Base-by-base conservation (phyloP, 495 filamentous ascomycete genomes). In the Xylaria longipes region DNA sequence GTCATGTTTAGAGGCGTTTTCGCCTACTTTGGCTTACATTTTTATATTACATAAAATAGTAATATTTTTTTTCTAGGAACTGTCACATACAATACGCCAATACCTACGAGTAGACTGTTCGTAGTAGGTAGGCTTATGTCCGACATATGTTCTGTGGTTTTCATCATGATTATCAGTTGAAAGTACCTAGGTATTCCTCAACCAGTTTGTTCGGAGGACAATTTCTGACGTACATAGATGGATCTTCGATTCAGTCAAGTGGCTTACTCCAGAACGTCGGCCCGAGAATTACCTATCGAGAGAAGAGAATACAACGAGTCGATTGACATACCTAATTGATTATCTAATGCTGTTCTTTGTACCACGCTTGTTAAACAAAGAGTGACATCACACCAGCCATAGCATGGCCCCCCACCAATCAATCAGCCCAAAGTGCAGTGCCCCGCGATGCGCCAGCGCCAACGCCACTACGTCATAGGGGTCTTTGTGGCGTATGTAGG, bases 391-490 rank as follows among this genome's bases (percentile, higher is more conserved):
- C 43, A 48, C 17, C 15, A 33, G 29, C n/a, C 15, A 29, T 35
- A 17, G 12, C n/a, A 48, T n/a, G 14, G 1, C 22, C 46, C 12
- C 22, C 50, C 50, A 8, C 65, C 39, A 57, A 45, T 45, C 48
- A 41, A 33, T 58, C 15, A 20, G 57, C 57, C 31, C 9, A 56
- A 17, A 20, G 27, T 15, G 25, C n/a, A 3, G 14, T 14, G 29
- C 57, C 57, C 57, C 33, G 33, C 57, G n/a, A 37, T 37, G 57
- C 31, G 7, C 57, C 15, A 31, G 52, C 52, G 29, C n/a, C 41
- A n/a, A 6, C 20, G 15, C 52, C 37, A 46, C 66, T 58, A 58
- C 68, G 68, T 70, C 68, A 70, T 70, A 62, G 58, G 68, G 68
- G 68, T 70, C 57, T 39, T 56, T 70, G 68, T 64, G 68, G 68